Percentiles rank a stretch among this genome's conserved stretches.
Conservation (phyloP, 1,284 basidiomycete genomes). For the Ceratobasidium sp. region DNA sequence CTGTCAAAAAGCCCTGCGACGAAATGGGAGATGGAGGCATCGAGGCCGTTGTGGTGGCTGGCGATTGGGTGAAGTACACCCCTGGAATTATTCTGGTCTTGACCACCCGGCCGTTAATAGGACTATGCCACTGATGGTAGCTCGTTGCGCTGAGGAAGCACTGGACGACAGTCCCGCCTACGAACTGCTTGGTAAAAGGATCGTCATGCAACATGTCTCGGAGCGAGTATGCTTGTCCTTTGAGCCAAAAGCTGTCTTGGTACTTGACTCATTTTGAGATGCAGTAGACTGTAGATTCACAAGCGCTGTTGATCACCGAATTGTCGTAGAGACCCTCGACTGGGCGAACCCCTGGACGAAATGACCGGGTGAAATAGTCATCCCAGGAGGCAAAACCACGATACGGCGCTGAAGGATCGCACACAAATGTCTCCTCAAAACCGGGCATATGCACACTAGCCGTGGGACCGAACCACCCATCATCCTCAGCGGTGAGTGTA, state of each 20-base stretch:
- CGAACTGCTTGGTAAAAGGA: conserved; percentile 49
- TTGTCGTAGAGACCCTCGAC: conserved; percentile 48
- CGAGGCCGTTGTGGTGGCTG: conserved; percentile 37
- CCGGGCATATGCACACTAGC: conserved; percentile 44
- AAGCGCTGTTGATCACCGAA: conserved; percentile 47
- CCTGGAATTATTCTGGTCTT: conserved; percentile 56
- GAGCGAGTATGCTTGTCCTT: conserved; percentile 55
- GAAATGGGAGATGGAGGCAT: conserved; percentile 46
- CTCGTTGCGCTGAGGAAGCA: conserved; percentile 57
- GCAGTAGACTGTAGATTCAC: conserved; percentile 40
- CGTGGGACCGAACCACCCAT: conserved; percentile 48
- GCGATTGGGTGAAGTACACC: conserved; percentile 57
- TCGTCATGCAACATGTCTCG: conserved; percentile 53
- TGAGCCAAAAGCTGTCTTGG: conserved; percentile 57
- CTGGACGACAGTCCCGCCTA: conserved; percentile 61
- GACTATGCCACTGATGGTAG: conserved; percentile 64
- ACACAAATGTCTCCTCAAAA: conserved; percentile 47
- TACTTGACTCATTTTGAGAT: conserved; percentile 48
- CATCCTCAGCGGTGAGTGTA: conserved; percentile 45
- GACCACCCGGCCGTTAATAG: conserved; percentile 56
- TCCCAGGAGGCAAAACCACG: conserved; percentile 51
- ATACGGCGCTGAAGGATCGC: conserved; percentile 47
- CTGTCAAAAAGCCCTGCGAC: conserved; percentile 51
- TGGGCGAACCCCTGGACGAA: conserved; percentile 47
- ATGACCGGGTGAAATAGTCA: conserved; percentile 49